phyloP scores from a whole-genome alignment of 805 yeast genomes.

The Jamesozyma hellenica region DNA sequence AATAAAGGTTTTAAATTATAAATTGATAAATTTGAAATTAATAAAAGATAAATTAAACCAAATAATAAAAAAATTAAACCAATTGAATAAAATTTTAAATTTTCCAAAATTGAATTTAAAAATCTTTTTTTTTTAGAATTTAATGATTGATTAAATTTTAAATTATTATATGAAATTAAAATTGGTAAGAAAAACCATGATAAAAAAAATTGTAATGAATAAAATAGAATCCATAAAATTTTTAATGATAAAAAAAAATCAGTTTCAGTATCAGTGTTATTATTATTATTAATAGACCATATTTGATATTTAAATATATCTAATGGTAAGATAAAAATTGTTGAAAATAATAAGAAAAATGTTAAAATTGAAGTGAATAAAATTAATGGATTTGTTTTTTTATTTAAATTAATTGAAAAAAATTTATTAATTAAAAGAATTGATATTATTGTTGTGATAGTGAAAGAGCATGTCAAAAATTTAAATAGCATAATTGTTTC shows the following conservation, averaged over 20 bases:
- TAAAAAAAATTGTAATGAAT: conserved; percentile 24
- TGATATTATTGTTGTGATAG: conserved; percentile 6
- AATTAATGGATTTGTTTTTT: conserved; percentile 18
- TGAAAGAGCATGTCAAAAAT: too few relatives aligned
- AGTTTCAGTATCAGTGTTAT: not conserved
- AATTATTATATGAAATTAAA: conserved; percentile 22
- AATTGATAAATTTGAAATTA: conserved; percentile 19
- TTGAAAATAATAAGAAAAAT: conserved; percentile 21
- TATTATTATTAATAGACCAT: conserved; percentile 1
- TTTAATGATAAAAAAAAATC: conserved; percentile 8
- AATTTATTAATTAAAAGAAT: conserved; percentile 18
- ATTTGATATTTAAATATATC: conserved; percentile 12
- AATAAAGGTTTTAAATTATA: conserved; percentile 23
- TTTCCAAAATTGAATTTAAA: conserved; percentile 16
- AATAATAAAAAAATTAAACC: conserved; percentile 15
- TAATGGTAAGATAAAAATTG: conserved; percentile 23
- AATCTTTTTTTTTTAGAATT: conserved; percentile 12
- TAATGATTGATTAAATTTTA: conserved; percentile 19
- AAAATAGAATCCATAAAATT: conserved; percentile 19
- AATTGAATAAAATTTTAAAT: conserved; percentile 24
- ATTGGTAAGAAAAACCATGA: conserved; percentile 29
- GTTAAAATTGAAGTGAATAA: conserved; percentile 15
- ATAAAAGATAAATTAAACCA: conserved; percentile 20
- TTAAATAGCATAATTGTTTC: not conserved
- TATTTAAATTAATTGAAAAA: conserved; percentile 23